phyloP scores from a whole-genome alignment of 257 asterid species.

The Misopates orontium region DNA sequence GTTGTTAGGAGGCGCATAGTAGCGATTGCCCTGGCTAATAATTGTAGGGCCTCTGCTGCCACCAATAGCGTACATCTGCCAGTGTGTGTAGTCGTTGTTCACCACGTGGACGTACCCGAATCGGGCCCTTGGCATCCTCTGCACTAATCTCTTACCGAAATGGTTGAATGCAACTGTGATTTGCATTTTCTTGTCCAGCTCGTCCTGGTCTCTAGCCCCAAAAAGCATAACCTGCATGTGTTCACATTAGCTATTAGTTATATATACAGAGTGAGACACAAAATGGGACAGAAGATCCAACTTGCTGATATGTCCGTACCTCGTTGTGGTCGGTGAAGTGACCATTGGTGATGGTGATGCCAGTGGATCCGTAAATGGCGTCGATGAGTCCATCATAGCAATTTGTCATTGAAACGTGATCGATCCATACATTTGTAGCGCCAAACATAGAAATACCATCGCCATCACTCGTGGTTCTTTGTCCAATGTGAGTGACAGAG shows the following conservation, averaged over 20 bases:
- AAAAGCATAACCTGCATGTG: conserved; percentile 65
- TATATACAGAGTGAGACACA: too few relatives aligned
- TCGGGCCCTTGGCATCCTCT: conserved; percentile 63
- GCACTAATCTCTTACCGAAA: conserved; percentile 55
- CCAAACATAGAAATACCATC: conserved; percentile 60
- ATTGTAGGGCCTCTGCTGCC: conserved; percentile 60
- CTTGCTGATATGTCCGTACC: too few relatives aligned
- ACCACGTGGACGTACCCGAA: conserved; percentile 58
- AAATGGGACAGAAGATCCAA: too few relatives aligned
- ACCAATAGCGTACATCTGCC: conserved; percentile 78
- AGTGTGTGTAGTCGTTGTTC: conserved; percentile 57
- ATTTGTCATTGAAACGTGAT: conserved; percentile 55
- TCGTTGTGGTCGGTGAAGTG: conserved; percentile 57
- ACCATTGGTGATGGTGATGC: conserved; percentile 65
- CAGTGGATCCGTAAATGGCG: conserved; percentile 54
- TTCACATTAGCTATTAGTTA: too few relatives aligned
- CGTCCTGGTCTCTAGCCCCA: conserved; percentile 49
- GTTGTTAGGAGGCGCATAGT: conserved; percentile 45
- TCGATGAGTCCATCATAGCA: conserved; percentile 63
- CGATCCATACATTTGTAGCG: conserved; percentile 55
- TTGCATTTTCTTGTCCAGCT: conserved; percentile 52
- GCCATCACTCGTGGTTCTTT: conserved; percentile 45
- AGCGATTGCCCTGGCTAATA: conserved; percentile 67
- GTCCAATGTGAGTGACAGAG: conserved; percentile 42
- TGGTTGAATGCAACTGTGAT: conserved; percentile 65